Evolutionary conservation across 164 flowering plant genomes (phyloP).

Genomic region (Warburgia ugandensis): DNA sequence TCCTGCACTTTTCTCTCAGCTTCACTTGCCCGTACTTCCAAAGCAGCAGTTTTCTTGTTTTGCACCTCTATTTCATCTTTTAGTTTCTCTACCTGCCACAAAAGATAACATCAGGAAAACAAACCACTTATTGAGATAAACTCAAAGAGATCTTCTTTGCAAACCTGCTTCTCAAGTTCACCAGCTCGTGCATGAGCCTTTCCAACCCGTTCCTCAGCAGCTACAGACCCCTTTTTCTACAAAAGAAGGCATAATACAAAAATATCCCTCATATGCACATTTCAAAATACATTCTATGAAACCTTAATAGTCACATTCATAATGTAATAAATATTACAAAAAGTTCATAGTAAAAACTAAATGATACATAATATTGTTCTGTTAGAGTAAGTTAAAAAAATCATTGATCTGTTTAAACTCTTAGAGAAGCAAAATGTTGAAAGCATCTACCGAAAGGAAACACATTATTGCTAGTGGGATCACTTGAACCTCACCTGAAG

Average conservation of each 20-base stretch:
- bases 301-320: no score
- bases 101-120: conserved; percentile 6
- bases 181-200: conserved; percentile 73
- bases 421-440: no score
- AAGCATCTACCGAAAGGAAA: no score
- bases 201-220: conserved; percentile 47
- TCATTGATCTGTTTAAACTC: no score
- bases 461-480: no score
- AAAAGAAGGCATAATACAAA: neutral
- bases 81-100: conserved; percentile 48
- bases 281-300: no score
- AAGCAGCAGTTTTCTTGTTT: conserved; percentile 33
- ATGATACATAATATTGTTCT: no score
- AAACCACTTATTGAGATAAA: neutral
- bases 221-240: conserved; percentile 53
- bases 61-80: conserved; percentile 46
- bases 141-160: neutral
- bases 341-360: neutral
- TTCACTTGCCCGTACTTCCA: conserved; percentile 39
- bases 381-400: no score
- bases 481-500: conserved; percentile 28
- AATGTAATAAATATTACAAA: neutral
- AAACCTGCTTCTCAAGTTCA: conserved; percentile 78
- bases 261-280: no score
- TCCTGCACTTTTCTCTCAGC: conserved; percentile 48